Evolutionary conservation across 2,329 filamentous ascomycete species (phyloP).

Genomic region (Fusarium praegraminearum): DNA sequence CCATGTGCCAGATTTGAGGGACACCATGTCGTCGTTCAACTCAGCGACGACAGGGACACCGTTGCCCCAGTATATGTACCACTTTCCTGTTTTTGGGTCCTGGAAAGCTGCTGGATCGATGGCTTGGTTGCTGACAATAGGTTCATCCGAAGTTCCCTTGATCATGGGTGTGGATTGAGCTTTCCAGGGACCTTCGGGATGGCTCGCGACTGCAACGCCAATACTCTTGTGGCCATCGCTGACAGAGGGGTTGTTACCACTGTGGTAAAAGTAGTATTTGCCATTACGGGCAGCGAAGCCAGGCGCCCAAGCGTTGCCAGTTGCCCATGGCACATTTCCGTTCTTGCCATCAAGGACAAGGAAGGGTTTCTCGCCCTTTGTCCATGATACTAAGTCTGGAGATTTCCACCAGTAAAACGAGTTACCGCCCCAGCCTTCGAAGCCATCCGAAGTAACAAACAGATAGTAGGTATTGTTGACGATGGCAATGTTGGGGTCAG

Average conservation of each 20-base stretch:
- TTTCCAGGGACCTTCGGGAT: slow-evolving; percentile 70
- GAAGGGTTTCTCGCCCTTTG: slow-evolving; percentile 55
- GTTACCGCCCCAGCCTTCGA: slow-evolving; percentile 58
- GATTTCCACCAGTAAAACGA: slow-evolving; percentile 63
- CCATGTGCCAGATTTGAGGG: slow-evolving; percentile 54
- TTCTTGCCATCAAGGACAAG: slow-evolving; percentile 59
- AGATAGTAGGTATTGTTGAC: slow-evolving; percentile 61
- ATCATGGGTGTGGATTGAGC: slow-evolving; percentile 66
- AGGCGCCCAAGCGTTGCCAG: slow-evolving; percentile 75
- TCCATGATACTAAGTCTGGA: slow-evolving; percentile 57
- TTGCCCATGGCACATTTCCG: slow-evolving; percentile 72
- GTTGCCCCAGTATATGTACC: slow-evolving; percentile 73
- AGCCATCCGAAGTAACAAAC: slow-evolving; percentile 61
- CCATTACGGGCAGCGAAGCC: slow-evolving; percentile 70
- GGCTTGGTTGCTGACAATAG: slow-evolving; percentile 54
- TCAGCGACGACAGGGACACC: slow-evolving; percentile 57
- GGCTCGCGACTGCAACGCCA: slow-evolving; percentile 68
- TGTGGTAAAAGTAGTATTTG: slow-evolving; percentile 75
- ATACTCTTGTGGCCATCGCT: slow-evolving; percentile 67
- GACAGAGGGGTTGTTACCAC: slow-evolving; percentile 62
- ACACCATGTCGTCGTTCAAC: slow-evolving; percentile 60
- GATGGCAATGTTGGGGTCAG: slow-evolving; percentile 61
- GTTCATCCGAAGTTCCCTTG: slow-evolving; percentile 58
- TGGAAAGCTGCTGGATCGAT: slow-evolving; percentile 73
- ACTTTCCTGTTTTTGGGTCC: slow-evolving; percentile 67